Percentiles rank a stretch among this genome's conserved stretches.
Evolutionary conservation across 495 filamentous ascomycete genomes (phyloP).

Genomic region (Aspergillus cavernicola): DNA sequence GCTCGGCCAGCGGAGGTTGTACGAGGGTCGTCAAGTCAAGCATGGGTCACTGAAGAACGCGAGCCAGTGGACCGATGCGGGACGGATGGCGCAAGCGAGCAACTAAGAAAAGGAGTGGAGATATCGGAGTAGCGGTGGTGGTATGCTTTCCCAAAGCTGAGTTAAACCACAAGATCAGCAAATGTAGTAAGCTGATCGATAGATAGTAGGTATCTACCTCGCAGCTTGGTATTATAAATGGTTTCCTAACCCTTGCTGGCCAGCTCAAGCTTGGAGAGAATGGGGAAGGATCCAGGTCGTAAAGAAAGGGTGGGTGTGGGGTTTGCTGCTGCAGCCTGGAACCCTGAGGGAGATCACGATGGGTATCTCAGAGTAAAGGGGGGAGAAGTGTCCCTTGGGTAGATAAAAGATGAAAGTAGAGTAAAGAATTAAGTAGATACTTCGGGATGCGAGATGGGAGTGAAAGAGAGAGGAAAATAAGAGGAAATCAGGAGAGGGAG

Average conservation of each 20-base stretch:
- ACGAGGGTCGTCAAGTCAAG: slow-evolving; percentile 26
- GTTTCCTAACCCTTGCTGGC: slow-evolving; percentile 20
- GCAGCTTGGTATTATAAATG: neutral
- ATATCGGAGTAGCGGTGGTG: slow-evolving; percentile 17
- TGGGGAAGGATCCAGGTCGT: slow-evolving; percentile 20
- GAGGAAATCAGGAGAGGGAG: neutral
- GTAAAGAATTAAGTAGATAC: neutral
- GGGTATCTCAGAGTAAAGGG: neutral
- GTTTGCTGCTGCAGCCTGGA: slow-evolving; percentile 42
- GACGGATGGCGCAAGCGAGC: slow-evolving; percentile 72
- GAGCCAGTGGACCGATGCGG: slow-evolving; percentile 66
- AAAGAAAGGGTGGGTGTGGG: slow-evolving; percentile 57
- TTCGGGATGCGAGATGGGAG: neutral
- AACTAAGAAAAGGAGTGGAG: slow-evolving; percentile 25
- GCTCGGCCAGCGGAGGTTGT: slow-evolving; percentile 30
- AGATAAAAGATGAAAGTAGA: neutral
- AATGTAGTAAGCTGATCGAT: no score
- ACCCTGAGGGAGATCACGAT: slow-evolving; percentile 16
- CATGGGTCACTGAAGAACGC: slow-evolving; percentile 33
- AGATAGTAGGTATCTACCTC: no score
- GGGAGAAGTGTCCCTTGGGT: neutral
- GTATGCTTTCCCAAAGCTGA: slow-evolving; percentile 12
- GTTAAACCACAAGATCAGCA: neutral
- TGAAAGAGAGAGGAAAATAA: neutral
- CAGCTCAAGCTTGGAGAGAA: slow-evolving; percentile 11